Evolutionary conservation across 2,329 filamentous ascomycete genomes (phyloP), one percentile per base, ranked within the genome.

Genomic region (Arthrobotrys sphaeroides): DNA sequence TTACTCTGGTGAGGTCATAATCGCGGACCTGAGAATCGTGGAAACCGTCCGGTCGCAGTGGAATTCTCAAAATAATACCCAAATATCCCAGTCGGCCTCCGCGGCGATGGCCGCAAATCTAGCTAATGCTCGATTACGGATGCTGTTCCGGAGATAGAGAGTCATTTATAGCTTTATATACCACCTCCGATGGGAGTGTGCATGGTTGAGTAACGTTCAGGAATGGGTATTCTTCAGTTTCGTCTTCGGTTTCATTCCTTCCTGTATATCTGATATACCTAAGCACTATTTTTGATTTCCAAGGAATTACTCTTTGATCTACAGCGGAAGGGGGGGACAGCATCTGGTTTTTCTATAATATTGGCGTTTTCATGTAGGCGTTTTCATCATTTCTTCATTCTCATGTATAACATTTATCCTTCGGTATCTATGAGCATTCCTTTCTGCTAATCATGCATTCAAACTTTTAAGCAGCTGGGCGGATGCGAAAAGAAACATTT

Each of bases 1-100:
- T 22, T 79, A 78, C 13, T 78, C 78, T 5, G 79, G 79, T 6
- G 78, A 80, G 47, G 77, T 79, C 33, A 60, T 79, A 36, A 67
- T 78, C 24, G 78, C 74, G 6, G 77, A 78, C 16, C 51, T 80
- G 28, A 69, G 74, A 28, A 64, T 79, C 5, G 64, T 79, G 12
- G 76, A 77, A 43, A 77, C 78, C 6, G 78, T 80, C 9, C 75
- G 59, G 31, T 77, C 74, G 7, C 78, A 79, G 42, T 80, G 79
- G 79, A 77, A 70, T 31, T 69, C 59, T 10, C 61, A 55, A 24
- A 65, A 47, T 49, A 51, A 73, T 62, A 67, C 33, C 33, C 64
- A 47, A 20, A 28, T 65, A 38, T 42, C 42, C 7, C 72, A 64
- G 24, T 69, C 72, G 12, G 47, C 72, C 0, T 69, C 72, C 24